Percentiles rank a stretch among this genome's conserved stretches.
These are phyloP conservation scores for Papilionanthe hybrid DNA, from an alignment of 116 monocot species.

Conservation along the genomic window DNA sequence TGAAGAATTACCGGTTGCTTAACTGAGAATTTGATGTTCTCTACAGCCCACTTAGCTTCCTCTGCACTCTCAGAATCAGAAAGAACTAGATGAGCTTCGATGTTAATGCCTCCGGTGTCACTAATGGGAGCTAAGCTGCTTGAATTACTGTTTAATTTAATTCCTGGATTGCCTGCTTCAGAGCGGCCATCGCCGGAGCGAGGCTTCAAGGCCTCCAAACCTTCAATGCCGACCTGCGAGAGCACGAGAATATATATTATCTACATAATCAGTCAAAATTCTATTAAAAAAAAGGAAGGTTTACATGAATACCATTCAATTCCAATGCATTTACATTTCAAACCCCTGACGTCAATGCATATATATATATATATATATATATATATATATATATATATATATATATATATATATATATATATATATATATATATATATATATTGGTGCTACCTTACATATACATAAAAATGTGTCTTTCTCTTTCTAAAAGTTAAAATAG, in stretches of 20 bases:
- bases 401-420: too few relatives aligned
- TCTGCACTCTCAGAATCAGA: constrained; percentile 34
- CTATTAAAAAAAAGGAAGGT: too few relatives aligned
- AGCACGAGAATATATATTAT: background rate
- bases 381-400: too few relatives aligned
- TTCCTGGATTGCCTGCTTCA: constrained; percentile 6
- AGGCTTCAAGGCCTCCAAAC: constrained; percentile 87
- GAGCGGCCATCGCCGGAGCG: constrained; percentile 16
- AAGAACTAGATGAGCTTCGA: constrained; percentile 54
- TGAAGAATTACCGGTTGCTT: constrained; percentile 67
- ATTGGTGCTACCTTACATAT: too few relatives aligned
- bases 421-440: too few relatives aligned
- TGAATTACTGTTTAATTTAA: constrained; percentile 14
- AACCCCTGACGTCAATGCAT: too few relatives aligned
- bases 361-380: too few relatives aligned
- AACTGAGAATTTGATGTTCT: constrained; percentile 81
- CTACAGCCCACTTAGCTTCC: constrained; percentile 50
- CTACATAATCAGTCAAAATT: background rate
- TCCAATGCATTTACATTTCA: too few relatives aligned
- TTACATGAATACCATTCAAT: too few relatives aligned
- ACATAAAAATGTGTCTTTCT: too few relatives aligned
- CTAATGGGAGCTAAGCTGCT: constrained; percentile 8
- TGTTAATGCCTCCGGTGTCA: constrained; percentile 45
- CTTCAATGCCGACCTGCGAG: constrained; percentile 74
- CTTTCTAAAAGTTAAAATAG: too few relatives aligned